Evolutionary conservation across 2,329 filamentous ascomycete genomes (phyloP).

Genomic region (Xylaria sp.): DNA sequence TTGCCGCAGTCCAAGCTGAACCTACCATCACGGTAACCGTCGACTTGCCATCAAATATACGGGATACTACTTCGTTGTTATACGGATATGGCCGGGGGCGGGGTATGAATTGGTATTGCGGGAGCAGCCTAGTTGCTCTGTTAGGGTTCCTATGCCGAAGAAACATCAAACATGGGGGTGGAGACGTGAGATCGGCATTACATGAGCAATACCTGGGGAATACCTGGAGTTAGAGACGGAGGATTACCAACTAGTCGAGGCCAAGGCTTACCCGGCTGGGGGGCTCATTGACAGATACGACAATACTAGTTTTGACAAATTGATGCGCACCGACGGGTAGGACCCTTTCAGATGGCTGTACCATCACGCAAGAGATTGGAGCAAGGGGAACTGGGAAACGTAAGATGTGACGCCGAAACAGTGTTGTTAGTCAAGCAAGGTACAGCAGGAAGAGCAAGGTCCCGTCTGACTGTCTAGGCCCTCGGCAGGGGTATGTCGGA

Average conservation of each 20-base stretch:
- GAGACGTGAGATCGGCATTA: conserved; percentile 1
- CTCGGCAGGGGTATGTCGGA: conserved; percentile 7
- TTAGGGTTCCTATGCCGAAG: neutral
- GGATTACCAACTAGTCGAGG: neutral
- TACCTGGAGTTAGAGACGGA: conserved; percentile 11
- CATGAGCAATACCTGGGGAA: conserved; percentile 14
- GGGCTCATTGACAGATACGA: neutral
- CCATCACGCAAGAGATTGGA: neutral
- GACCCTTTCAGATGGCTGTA: neutral
- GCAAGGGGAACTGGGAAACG: neutral
- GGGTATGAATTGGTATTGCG: neutral
- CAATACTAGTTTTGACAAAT: neutral
- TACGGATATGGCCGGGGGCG: neutral
- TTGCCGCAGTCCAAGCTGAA: conserved; percentile 18
- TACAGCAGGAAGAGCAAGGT: neutral
- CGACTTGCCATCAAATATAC: conserved; percentile 1
- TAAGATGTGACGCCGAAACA: neutral
- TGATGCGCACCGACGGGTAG: neutral
- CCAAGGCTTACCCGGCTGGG: neutral
- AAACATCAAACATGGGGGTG: neutral
- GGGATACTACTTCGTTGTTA: neutral
- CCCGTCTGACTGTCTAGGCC: neutral
- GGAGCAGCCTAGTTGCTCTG: neutral
- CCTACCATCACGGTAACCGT: neutral
- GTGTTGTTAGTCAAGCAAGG: neutral